Evolutionary conservation across 108 stramenopile genomes (phyloP).

Genomic region (Cyclotella baltica): DNA sequence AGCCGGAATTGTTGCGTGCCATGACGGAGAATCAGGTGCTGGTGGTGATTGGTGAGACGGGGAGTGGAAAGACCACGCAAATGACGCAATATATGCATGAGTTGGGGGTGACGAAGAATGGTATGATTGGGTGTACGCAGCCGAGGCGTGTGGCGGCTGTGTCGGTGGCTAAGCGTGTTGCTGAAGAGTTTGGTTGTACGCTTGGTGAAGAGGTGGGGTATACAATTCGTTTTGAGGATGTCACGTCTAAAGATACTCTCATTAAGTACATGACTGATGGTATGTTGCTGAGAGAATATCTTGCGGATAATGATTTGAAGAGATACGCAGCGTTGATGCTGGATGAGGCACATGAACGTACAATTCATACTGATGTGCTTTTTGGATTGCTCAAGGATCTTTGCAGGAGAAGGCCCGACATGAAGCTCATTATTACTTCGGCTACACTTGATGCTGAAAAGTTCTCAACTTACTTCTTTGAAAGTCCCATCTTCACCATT

Average conservation of each 20-base stretch:
- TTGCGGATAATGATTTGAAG: conserved; percentile 90
- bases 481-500: conserved; percentile 97
- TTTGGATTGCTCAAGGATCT: conserved; percentile 97
- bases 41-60: conserved; percentile 98
- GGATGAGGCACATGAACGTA: conserved; percentile 99
- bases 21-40: conserved; percentile 89
- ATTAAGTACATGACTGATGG: conserved; percentile 99
- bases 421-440: conserved; percentile 95
- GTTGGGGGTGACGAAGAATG: conserved; percentile 89
- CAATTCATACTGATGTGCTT: conserved; percentile 97
- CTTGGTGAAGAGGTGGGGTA: conserved; percentile 97
- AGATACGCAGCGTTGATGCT: conserved; percentile 92
- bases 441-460: conserved; percentile 99
- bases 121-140: conserved; percentile 99
- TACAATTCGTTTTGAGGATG: conserved; percentile 98
- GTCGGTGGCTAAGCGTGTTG: conserved; percentile 98
- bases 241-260: conserved; percentile 90
- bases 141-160: conserved; percentile 98
- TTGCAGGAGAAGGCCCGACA: conserved; percentile 85
- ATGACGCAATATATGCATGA: conserved; percentile 99
- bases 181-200: conserved; percentile 97
- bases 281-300: conserved; percentile 97
- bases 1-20: conserved; percentile 85
- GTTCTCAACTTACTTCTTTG: conserved; percentile 96
- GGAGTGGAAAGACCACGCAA: conserved; percentile 96